Evolutionary conservation across 140 eudicot species (phyloP).

Genomic region (Cichorium intybus): DNA sequence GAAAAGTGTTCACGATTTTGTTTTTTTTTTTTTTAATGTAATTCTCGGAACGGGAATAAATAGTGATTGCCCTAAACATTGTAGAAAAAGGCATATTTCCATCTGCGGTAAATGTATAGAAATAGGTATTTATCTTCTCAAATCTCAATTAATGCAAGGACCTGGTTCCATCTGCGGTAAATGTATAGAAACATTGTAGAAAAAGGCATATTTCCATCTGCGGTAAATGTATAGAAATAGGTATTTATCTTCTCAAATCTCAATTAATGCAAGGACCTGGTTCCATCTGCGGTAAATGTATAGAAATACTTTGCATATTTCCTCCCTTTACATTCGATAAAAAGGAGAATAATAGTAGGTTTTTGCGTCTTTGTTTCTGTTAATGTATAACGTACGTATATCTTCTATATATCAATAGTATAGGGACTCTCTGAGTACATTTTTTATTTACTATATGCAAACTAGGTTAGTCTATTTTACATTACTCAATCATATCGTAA

Average conservation of each 20-base stretch:
- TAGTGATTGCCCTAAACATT: slow-evolving; percentile 3
- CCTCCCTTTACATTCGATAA: too few relatives aligned
- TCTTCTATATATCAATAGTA: too few relatives aligned
- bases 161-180: too few relatives aligned
- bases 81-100: slow-evolving; percentile 3
- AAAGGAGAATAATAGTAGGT: too few relatives aligned
- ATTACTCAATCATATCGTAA: too few relatives aligned
- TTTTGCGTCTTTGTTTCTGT: too few relatives aligned
- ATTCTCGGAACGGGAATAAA: neutral
- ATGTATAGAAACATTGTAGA: slow-evolving; percentile 14
- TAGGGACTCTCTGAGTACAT: too few relatives aligned
- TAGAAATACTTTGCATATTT: slow-evolving; percentile 1
- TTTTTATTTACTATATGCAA: too few relatives aligned
- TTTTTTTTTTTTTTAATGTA: neutral
- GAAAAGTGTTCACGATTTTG: neutral
- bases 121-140: neutral
- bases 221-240: neutral
- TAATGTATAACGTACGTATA: too few relatives aligned
- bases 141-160: neutral
- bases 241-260: neutral
- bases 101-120: neutral
- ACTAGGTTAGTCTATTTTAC: too few relatives aligned
- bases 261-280: neutral
- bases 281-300: too few relatives aligned
- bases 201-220: neutral